Evolutionary conservation across 495 filamentous ascomycete species (phyloP).

Genomic region (Penicillium waksmanii): DNA sequence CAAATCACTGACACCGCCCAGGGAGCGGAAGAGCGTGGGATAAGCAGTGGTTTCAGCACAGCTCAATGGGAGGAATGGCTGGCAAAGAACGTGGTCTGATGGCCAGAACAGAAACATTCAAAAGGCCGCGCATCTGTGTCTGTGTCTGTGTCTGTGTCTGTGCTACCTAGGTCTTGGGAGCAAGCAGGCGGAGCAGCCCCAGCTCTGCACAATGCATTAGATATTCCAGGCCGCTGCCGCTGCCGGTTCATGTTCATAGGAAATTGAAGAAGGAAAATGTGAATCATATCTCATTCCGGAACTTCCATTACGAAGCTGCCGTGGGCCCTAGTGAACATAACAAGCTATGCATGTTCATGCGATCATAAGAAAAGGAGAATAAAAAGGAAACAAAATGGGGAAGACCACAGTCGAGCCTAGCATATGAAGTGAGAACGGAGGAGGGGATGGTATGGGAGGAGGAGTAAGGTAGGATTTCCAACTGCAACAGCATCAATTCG

Average conservation of each 20-base stretch:
- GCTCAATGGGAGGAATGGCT: slow-evolving; percentile 89
- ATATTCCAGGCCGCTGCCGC: neutral
- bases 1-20: slow-evolving; percentile 35
- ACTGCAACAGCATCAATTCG: slow-evolving; percentile 17
- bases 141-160: too few relatives aligned
- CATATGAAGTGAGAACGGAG: slow-evolving; percentile 3
- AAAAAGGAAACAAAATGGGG: slow-evolving; percentile 1
- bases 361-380: slow-evolving; percentile 15
- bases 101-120: neutral
- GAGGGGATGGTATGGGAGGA: neutral
- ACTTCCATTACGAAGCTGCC: slow-evolving; percentile 34
- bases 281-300: slow-evolving; percentile 42
- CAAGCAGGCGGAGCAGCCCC: neutral
- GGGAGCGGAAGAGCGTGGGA: slow-evolving; percentile 77
- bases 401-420: slow-evolving; percentile 7
- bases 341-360: slow-evolving; percentile 26
- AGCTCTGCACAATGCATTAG: neutral
- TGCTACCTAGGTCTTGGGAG: too few relatives aligned
- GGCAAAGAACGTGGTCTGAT: slow-evolving; percentile 70
- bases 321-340: slow-evolving; percentile 32
- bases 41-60: slow-evolving; percentile 74
- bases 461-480: slow-evolving; percentile 8
- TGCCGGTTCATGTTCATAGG: neutral
- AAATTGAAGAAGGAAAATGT: slow-evolving; percentile 20
- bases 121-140: too few relatives aligned